Evolutionary conservation across 768 basidiomycete genomes (phyloP), one percentile per base, ranked within the genome.

Genomic region (Lactarius trivialis): DNA sequence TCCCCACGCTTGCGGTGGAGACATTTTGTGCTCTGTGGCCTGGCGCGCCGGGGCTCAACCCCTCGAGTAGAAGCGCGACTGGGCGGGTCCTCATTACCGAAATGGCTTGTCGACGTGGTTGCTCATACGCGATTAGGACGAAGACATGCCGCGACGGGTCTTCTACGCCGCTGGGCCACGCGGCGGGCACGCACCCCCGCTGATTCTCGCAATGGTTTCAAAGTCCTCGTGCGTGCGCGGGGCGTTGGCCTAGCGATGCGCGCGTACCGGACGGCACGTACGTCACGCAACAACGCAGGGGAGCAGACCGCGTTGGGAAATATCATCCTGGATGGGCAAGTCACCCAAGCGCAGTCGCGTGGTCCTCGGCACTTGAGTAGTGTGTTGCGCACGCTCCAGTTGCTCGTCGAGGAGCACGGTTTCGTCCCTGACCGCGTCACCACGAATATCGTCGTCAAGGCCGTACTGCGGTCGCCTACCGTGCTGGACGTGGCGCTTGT

Each of bases 401-500:
- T 74, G 14, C 77, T 91, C 33, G 70, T 75, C 49, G 67, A 72
- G 53, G 69, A 75, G 49, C 76, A 78, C 39, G 77, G 73, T 7
- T 88, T 91, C 69, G 69, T 69, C 12, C 82, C 85, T 9, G 89
- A 93, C 70, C 78, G 85, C 11, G 76, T 87, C 41, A 91, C 91
- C 5, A 74, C 81, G 59, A 91, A 92, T 68, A 81, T 91, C 52
- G 56, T 91, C 49, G 61, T 89, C 63, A 85, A 85, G 69, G 79
- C 78, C 8, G 74, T 86, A 64, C 71, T 92, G 61, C 71, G 72
- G 19, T 86, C 84, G 82, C 74, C 73, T 34, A 63, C 69, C 0
- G 74, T 73, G 21, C 72, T 87, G 49, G 76, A 81, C 63, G 66
- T 73, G 4, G 45, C 59, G 19, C 76, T 76, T 58, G 70, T 89